Evolutionary conservation across 441 rosid species (phyloP).

Genomic region (Gossypium davidsonii): DNA sequence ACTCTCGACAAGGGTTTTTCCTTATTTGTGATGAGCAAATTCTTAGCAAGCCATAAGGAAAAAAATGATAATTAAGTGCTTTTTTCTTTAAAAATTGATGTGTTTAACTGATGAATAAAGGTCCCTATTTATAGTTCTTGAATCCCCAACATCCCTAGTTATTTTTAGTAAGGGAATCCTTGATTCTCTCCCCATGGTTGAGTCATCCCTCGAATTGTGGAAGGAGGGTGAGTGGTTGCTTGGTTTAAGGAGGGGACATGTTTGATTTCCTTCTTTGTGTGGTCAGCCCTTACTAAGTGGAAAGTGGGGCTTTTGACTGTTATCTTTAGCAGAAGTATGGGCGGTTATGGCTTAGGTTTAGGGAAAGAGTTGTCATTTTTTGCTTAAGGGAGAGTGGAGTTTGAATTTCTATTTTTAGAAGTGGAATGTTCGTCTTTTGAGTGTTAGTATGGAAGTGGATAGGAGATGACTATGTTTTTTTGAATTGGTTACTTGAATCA

Average conservation of each 20-base stretch:
- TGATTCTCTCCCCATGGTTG: not conserved
- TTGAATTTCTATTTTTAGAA: too few species aligned
- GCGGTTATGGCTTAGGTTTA: not conserved
- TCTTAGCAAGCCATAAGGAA: not conserved
- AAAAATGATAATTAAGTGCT: too few species aligned
- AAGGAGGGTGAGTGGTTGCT: not conserved
- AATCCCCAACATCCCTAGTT: not conserved
- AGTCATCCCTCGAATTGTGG: not conserved
- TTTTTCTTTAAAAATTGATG: too few species aligned
- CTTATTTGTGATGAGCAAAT: not conserved
- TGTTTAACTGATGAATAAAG: too few species aligned
- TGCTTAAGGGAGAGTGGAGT: not conserved
- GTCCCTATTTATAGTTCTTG: too few species aligned
- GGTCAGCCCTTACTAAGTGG: not conserved
- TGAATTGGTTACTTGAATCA: not conserved
- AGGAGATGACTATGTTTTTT: not conserved
- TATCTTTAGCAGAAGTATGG: not conserved
- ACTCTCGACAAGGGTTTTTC: not conserved
- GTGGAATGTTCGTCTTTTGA: not conserved
- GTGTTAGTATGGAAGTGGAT: not conserved
- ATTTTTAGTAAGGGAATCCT: not conserved
- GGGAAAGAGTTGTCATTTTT: not conserved
- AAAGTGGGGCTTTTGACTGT: not conserved
- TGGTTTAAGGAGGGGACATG: not conserved
- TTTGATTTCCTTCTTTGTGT: not conserved